phyloP scores from a whole-genome alignment of 2,329 filamentous ascomycete species.

The Madurella fahalii region DNA sequence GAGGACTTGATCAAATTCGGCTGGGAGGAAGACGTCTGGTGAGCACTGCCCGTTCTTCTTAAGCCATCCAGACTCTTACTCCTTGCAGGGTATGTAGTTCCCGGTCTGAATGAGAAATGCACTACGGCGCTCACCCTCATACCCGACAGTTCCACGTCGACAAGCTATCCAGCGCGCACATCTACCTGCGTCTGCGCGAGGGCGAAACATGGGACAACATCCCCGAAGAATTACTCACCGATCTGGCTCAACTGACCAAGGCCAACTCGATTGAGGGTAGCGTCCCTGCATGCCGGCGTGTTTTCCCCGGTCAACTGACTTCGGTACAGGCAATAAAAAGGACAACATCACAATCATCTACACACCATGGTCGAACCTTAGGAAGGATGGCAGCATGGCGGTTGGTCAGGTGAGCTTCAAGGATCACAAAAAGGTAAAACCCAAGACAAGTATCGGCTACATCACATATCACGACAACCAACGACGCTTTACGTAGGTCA shows the following conservation, averaged over 20 bases:
- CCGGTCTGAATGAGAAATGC: background rate
- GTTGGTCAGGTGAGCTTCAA: constrained; percentile 94
- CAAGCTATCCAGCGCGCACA: constrained; percentile 93
- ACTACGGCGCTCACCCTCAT: constrained; percentile 1
- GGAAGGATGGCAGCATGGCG: constrained; percentile 94
- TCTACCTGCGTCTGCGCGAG: constrained; percentile 82
- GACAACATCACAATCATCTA: constrained; percentile 97
- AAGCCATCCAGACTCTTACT: constrained; percentile 4
- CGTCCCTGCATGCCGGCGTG: background rate
- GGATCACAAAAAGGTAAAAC: constrained; percentile 65
- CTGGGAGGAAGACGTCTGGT: constrained; percentile 95
- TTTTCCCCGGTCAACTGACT: no score
- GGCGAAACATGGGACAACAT: constrained; percentile 82
- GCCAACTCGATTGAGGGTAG: constrained; percentile 95
- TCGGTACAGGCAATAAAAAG: constrained; percentile 85
- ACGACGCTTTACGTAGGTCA: constrained; percentile 51
- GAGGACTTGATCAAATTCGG: constrained; percentile 94
- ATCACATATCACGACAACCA: no score
- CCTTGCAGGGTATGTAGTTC: constrained; percentile 31
- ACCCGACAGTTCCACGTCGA: constrained; percentile 80
- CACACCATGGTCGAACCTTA: constrained; percentile 91
- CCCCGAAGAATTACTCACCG: constrained; percentile 66
- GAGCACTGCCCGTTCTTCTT: constrained; percentile 27
- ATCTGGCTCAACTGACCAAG: constrained; percentile 96
- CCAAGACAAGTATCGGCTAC: background rate